Evolutionary conservation across 2,329 filamentous ascomycete species (phyloP).

Genomic region (Aspergillus candidus): DNA sequence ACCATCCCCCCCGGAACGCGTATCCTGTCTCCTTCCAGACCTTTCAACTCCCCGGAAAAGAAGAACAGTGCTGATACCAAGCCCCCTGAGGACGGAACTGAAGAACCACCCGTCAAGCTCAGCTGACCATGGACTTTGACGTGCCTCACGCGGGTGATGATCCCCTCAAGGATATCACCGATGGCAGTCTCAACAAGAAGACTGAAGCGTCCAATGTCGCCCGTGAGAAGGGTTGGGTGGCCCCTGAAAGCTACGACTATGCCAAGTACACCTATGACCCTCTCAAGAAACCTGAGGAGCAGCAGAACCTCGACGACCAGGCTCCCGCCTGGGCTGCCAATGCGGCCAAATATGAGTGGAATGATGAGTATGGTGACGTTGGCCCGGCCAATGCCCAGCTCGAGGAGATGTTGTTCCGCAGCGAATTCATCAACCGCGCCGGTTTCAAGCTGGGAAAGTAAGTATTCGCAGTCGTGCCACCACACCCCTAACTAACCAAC

Average conservation of each 20-base stretch:
- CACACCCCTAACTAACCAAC: constrained; percentile 4
- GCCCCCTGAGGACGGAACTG: too few relatives aligned
- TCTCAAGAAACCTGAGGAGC: constrained; percentile 11
- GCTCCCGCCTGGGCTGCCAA: constrained; percentile 48
- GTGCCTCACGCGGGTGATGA: constrained; percentile 16
- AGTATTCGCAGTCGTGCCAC: constrained; percentile 16
- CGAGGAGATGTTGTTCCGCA: constrained; percentile 67
- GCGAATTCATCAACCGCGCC: constrained; percentile 44
- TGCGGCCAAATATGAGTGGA: constrained; percentile 72
- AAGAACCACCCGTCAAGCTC: not conserved
- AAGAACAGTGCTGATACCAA: too few relatives aligned
- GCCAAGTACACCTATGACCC: constrained; percentile 20
- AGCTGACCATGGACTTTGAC: constrained; percentile 17
- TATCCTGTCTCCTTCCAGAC: too few relatives aligned
- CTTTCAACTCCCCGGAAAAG: too few relatives aligned
- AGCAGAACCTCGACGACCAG: constrained; percentile 15
- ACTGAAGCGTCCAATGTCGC: constrained; percentile 26
- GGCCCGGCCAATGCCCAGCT: constrained; percentile 65
- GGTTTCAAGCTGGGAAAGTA: constrained; percentile 62
- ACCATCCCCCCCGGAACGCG: not conserved
- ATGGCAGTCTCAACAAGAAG: constrained; percentile 17
- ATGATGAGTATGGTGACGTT: constrained; percentile 78
- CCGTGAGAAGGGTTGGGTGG: constrained; percentile 35
- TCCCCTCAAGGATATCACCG: constrained; percentile 15
- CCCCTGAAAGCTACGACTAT: constrained; percentile 35